phyloP scores from a whole-genome alignment of 2,329 filamentous ascomycete genomes.

The Neonectria magnoliae region DNA sequence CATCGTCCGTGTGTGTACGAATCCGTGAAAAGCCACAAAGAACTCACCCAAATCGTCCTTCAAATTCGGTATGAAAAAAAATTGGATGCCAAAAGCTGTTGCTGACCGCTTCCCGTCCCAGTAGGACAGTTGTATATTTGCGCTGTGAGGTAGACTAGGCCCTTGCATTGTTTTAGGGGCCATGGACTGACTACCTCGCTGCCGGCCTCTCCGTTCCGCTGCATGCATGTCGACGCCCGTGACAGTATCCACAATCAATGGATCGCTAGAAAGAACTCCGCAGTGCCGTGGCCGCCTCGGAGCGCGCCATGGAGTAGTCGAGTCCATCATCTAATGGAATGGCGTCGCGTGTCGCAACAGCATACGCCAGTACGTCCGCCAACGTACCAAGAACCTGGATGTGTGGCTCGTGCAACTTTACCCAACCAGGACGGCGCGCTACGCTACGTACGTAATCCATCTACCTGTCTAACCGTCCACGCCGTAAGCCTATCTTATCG shows the following conservation, averaged over 20 bases:
- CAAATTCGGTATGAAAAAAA: not conserved
- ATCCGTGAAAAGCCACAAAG: not conserved
- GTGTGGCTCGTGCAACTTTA: conserved; percentile 10
- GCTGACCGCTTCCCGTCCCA: too few species aligned
- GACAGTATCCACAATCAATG: not conserved
- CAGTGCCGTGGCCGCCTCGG: not conserved
- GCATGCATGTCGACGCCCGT: not conserved
- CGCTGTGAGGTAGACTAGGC: not conserved
- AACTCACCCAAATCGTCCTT: not conserved
- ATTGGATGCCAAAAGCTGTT: not conserved
- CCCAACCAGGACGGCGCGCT: not conserved
- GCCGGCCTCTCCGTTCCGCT: not conserved
- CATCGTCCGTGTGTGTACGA: too few species aligned
- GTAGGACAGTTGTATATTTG: not conserved
- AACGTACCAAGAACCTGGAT: not conserved
- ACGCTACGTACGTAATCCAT: conserved; percentile 10
- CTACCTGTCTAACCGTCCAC: not conserved
- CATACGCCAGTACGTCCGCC: not conserved
- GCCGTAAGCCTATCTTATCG: conserved; percentile 10
- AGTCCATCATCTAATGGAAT: not conserved
- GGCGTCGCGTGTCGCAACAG: not conserved
- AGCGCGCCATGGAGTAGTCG: too few species aligned
- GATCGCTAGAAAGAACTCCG: not conserved
- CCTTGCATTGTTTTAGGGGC: not conserved
- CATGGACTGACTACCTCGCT: not conserved